A percentile compares a stretch with the other conserved stretches of the same genome.
Evolutionary conservation across 2,329 filamentous ascomycete species (phyloP).

Genomic region (Dactylonectria macrodidyma): DNA sequence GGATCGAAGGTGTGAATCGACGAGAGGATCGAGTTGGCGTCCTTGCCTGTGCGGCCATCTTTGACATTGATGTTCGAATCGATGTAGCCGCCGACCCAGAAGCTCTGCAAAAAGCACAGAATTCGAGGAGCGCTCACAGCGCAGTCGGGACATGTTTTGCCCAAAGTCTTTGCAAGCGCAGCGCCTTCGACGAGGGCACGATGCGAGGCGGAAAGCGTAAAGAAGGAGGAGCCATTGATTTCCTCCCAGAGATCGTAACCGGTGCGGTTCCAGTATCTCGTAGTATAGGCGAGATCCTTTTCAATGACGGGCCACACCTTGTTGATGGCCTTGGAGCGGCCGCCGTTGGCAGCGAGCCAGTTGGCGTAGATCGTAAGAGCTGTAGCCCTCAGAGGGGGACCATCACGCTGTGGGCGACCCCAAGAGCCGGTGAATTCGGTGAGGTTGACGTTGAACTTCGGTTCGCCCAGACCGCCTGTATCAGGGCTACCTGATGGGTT

Average conservation of each 20-base stretch:
- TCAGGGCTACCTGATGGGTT: conserved; percentile 76
- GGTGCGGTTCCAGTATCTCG: conserved; percentile 75
- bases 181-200: conserved; percentile 74
- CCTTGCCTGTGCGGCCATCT: conserved; percentile 74
- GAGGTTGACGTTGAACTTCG: conserved; percentile 78
- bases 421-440: conserved; percentile 76
- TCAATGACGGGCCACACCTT: conserved; percentile 79
- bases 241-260: conserved; percentile 87
- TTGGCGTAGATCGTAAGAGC: conserved; percentile 79
- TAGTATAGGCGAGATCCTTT: conserved; percentile 81
- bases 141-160: conserved; percentile 71
- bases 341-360: conserved; percentile 76
- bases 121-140: conserved; percentile 75
- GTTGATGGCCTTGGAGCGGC: conserved; percentile 65
- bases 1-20: conserved; percentile 79
- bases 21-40: conserved; percentile 76
- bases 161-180: conserved; percentile 74
- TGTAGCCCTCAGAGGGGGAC: conserved; percentile 81
- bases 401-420: conserved; percentile 84
- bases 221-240: conserved; percentile 82
- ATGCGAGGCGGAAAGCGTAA: conserved; percentile 78
- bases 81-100: conserved; percentile 76
- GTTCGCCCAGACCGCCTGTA: conserved; percentile 73
- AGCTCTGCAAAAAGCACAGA: conserved; percentile 79
- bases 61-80: conserved; percentile 76